Evolutionary conservation across 257 asterid genomes (phyloP), one percentile per base, ranked within the genome.

Genomic region (Nicotiana tabacum): DNA sequence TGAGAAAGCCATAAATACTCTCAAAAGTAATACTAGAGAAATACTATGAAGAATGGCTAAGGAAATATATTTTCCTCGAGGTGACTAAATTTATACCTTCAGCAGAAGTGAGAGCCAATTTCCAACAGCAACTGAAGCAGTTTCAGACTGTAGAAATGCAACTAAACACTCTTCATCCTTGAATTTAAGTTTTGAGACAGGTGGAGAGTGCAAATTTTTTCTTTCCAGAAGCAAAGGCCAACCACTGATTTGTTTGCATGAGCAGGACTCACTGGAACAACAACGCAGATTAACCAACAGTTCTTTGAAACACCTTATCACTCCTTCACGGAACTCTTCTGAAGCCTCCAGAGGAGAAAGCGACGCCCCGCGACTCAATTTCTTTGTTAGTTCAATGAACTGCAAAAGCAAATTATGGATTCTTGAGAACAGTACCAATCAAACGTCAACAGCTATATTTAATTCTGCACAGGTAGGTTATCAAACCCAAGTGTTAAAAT

Each of bases 101-200:
- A 96, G 97, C 85, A 94, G 88, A 86, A 96, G 97, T 82, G 98
- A 95, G 4, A 96, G 89, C 99, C 99, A 96, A 85, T 96, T 98
- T 56, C 99, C 99, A 88, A 96, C 86, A 17, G 97, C 97, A 85
- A 97, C 91, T 84, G 98, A 90, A 82, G 98, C 98, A 83, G 94
- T 79, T 80, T 96, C 94, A 79, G 98, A 96, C 88, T 90, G 97
- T 78, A 96, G 97, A 90, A 96, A 96, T 80, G 92, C 89, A 83
- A 93, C 86, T 74, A 90, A 86, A 85, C 99, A 96, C 81, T 92
- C 94, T 82, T 88, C 86, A 11, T 83, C 83, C 61, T 83, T 87
- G 6, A 82, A 83, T 78, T 79, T 77, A 83, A 68, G 43, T 57
- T 80, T 87, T 62, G 87, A 81, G 78, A 83, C 67, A 81, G 83